phyloP scores from a whole-genome alignment of 176 grass and related monocot species.

The Phyllostachys edulis region DNA sequence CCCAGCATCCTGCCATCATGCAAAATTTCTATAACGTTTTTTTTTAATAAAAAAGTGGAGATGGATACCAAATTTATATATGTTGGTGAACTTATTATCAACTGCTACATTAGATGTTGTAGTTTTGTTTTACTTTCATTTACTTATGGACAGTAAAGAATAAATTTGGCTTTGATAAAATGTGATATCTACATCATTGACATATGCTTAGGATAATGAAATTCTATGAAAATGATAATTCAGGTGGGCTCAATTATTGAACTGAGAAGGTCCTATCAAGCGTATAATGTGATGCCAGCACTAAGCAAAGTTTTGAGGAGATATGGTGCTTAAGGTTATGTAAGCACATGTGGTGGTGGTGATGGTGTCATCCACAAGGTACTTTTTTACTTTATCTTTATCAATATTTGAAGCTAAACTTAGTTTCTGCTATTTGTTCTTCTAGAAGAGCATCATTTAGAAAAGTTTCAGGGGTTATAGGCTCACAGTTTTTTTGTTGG shows the following conservation, averaged over 20 bases:
- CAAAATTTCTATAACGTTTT: no score
- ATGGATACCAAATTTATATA: background rate
- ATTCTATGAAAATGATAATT: conserved; percentile 34
- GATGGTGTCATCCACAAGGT: conserved; percentile 28
- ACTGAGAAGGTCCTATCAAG: conserved; percentile 95
- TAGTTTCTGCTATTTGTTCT: background rate
- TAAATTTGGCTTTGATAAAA: conserved; percentile 15
- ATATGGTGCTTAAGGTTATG: conserved; percentile 74
- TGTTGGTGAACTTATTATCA: background rate
- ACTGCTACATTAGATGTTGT: background rate
- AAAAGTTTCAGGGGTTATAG: background rate
- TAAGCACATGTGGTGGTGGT: conserved; percentile 14
- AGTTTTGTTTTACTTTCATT: background rate
- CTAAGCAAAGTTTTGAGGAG: conserved; percentile 96
- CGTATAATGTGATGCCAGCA: conserved; percentile 99
- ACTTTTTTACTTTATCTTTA: conserved; percentile 12
- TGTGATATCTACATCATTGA: background rate
- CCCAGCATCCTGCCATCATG: no score
- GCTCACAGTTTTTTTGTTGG: background rate
- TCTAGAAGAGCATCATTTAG: background rate
- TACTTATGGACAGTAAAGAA: background rate
- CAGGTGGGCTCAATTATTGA: conserved; percentile 99
- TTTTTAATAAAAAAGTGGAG: background rate
- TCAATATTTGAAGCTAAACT: background rate
- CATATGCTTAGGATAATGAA: background rate